Base-by-base conservation (phyloP, 805 yeast species). In the Lipomyces yamanashiensis region DNA sequence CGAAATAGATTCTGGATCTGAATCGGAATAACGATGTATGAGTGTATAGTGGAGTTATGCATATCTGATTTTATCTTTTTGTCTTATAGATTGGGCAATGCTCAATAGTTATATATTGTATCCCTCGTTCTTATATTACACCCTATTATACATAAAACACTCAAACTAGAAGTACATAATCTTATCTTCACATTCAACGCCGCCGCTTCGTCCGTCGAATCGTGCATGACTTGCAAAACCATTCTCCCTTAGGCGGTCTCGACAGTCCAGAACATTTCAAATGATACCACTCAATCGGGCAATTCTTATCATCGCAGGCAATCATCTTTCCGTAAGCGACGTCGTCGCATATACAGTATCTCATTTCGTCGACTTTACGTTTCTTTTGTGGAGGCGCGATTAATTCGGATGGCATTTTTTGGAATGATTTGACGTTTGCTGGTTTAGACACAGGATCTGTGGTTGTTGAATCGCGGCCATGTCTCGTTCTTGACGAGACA, bases 221-320 rank as follows among this genome's bases (percentile, higher is more conserved):
- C 21, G 49, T 41, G 74, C 93, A 88, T 64, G 86, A 89, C 60
- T 87, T 86, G 73, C 93, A 88, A 70, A 84, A 87, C 93, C 93
- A 88, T 71, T 87, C 87, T 12, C 92, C 92, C 78, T 87, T 89
- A 1, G 98, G 98, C 5, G 93, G 84, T 55, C 91, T 87, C 56
- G 87, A 85, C 71, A 92, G 82, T 0, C 97, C 97, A 49, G 90
- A 89, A 76, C 98, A 92, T 17, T 96, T 96, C 70, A 93, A 79
- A 79, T 92, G 98, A 78, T 92, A 92, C 98, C 98, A 92, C 75
- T 92, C 98, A 59, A 91, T 81, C 74, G 87, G 87, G 79, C 98
- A 93, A 63, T 87, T 50, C 54, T 81, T 81, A 70, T 90, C 85
- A 74, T 92, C 98, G 75, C 98, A 93, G 0, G 93, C 97, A 66